phyloP scores from a whole-genome alignment of 2,329 filamentous ascomycete species.

The Verticillium klebahnii region DNA sequence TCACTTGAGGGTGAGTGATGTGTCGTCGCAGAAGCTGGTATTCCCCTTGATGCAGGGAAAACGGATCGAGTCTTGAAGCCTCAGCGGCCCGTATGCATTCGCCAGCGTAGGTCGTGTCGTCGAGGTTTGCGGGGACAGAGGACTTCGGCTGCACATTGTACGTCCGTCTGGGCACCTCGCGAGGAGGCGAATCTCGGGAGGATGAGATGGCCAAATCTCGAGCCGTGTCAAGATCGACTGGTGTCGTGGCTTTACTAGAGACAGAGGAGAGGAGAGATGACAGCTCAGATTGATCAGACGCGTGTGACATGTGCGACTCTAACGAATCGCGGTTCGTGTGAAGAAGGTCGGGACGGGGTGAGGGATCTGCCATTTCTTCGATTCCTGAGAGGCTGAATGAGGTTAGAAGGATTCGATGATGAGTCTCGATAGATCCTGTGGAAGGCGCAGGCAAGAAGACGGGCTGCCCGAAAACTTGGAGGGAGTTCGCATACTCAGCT shows the following conservation, averaged over 20 bases:
- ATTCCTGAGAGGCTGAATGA: not conserved
- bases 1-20: slow-evolving; percentile 84
- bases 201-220: slow-evolving; percentile 16
- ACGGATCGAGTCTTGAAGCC: slow-evolving; percentile 84
- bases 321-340: slow-evolving; percentile 33
- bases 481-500: slow-evolving; percentile 8
- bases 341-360: slow-evolving; percentile 4
- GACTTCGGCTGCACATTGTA: slow-evolving; percentile 69
- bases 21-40: slow-evolving; percentile 75
- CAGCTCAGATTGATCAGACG: slow-evolving; percentile 52
- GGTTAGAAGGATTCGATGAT: not conserved
- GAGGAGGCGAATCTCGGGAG: slow-evolving; percentile 8
- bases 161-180: slow-evolving; percentile 25
- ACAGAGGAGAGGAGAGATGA: slow-evolving; percentile 48
- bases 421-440: not conserved
- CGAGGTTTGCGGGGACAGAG: slow-evolving; percentile 74
- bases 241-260: slow-evolving; percentile 62
- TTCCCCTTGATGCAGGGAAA: slow-evolving; percentile 79
- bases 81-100: slow-evolving; percentile 90
- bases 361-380: not conserved
- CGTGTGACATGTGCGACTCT: slow-evolving; percentile 46
- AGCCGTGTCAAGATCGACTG: slow-evolving; percentile 36
- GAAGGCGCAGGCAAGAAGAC: not conserved
- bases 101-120: slow-evolving; percentile 74
- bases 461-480: not conserved